These are phyloP conservation scores for Viola odorata DNA, from an alignment of 345 rosid genomes.

Conservation along the genomic window DNA sequence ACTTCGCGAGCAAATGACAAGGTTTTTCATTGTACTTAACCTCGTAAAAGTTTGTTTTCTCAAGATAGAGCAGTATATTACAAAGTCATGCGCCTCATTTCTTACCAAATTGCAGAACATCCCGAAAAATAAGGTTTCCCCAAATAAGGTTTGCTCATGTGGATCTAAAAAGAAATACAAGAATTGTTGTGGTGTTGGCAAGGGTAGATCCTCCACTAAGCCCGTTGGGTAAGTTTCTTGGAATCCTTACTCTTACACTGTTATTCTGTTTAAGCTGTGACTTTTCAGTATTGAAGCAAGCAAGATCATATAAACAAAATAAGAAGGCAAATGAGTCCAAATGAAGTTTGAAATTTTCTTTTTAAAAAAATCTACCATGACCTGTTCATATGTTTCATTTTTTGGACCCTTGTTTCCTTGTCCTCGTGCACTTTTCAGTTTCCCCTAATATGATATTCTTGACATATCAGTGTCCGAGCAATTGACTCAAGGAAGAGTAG, in stretches of 20 bases:
- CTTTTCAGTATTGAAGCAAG: neutral
- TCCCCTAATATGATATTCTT: slow-evolving; percentile 9
- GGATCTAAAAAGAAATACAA: slow-evolving; percentile 92
- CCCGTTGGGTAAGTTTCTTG: slow-evolving; percentile 40
- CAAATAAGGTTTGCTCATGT: slow-evolving; percentile 52
- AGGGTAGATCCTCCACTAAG: slow-evolving; percentile 49
- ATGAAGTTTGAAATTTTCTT: neutral
- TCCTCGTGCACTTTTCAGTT: neutral
- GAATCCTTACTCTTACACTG: slow-evolving; percentile 9
- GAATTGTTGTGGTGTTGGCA: slow-evolving; percentile 77
- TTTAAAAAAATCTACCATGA: neutral
- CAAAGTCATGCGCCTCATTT: neutral
- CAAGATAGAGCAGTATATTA: neutral
- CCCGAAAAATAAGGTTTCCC: slow-evolving; percentile 62
- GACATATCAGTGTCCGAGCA: slow-evolving; percentile 35
- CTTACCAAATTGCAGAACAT: slow-evolving; percentile 41
- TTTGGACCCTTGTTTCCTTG: neutral
- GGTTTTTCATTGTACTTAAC: slow-evolving; percentile 36
- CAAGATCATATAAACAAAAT: neutral
- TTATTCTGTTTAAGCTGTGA: slow-evolving; percentile 7
- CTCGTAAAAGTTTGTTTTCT: slow-evolving; percentile 2
- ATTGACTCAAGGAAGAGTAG: slow-evolving; percentile 53
- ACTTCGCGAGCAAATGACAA: slow-evolving; percentile 41
- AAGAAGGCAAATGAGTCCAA: neutral
- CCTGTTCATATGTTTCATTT: neutral